These are phyloP conservation scores for Glebionis coronaria DNA, from an alignment of 129 eudicot species.

Conservation along the genomic window DNA sequence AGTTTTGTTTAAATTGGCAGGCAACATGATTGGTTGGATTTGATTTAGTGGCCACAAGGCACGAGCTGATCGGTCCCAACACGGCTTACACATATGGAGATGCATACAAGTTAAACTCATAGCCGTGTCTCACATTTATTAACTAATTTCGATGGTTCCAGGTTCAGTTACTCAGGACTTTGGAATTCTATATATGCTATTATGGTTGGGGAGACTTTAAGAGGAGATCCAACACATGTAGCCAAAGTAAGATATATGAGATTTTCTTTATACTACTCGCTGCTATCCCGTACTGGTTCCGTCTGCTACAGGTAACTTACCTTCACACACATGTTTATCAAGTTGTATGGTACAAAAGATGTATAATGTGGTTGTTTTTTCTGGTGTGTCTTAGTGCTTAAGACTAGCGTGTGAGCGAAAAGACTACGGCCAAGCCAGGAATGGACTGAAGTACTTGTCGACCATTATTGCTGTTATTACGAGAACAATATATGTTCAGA, in stretches of 20 bases:
- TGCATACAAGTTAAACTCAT: too few species aligned
- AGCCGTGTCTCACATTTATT: not conserved
- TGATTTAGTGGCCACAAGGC: too few species aligned
- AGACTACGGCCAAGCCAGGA: constrained; percentile 28
- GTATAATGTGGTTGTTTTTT: not conserved
- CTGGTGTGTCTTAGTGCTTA: constrained; percentile 27
- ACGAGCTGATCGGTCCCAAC: too few species aligned
- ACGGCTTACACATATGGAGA: too few species aligned
- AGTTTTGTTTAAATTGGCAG: too few species aligned
- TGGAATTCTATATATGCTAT: constrained; percentile 33
- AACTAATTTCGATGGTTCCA: constrained; percentile 10
- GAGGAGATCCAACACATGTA: constrained; percentile 34
- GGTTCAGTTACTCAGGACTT: constrained; percentile 32
- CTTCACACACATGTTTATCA: constrained; percentile 1
- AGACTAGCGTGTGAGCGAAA: constrained; percentile 29
- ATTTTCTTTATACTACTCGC: constrained; percentile 24
- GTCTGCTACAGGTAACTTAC: constrained; percentile 31
- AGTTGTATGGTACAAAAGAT: not conserved
- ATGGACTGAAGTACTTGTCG: constrained; percentile 42
- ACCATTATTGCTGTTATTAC: constrained; percentile 41
- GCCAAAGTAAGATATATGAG: constrained; percentile 16
- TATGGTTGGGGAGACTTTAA: constrained; percentile 39
- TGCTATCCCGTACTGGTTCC: constrained; percentile 31
- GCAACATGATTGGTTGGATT: too few species aligned
- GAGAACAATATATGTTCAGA: constrained; percentile 34